Conservation (phyloP, 495 filamentous ascomycete genomes). For the Hypomontagnella submonticulosa region DNA sequence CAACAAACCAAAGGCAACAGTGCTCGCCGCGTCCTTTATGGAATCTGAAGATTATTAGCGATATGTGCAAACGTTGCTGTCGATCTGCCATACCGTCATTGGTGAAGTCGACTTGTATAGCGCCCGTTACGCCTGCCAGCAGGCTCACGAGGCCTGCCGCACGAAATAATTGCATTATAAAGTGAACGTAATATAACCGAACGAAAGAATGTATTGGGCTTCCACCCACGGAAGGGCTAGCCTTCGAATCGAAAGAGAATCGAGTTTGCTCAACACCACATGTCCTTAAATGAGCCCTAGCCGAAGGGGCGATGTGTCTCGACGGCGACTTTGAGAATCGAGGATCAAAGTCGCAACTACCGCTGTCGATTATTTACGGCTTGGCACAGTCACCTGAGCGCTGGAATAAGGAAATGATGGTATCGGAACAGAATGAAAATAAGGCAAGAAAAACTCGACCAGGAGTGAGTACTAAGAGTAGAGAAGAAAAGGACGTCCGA, state of each 20-base stretch:
- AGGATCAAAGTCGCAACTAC: slow-evolving; percentile 1
- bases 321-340: background rate
- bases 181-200: slow-evolving; percentile 25
- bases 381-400: background rate
- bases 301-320: slow-evolving; percentile 1
- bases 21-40: slow-evolving; percentile 56
- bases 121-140: slow-evolving; percentile 41
- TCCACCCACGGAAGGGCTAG: slow-evolving; percentile 30
- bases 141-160: slow-evolving; percentile 38
- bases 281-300: slow-evolving; percentile 24
- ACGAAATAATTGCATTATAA: slow-evolving; percentile 35
- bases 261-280: slow-evolving; percentile 22
- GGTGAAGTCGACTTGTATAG: slow-evolving; percentile 36
- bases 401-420: background rate
- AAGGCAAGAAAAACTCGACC: slow-evolving; percentile 35
- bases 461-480: slow-evolving; percentile 33
- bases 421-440: background rate
- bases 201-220: slow-evolving; percentile 13
- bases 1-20: slow-evolving; percentile 58
- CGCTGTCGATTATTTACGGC: slow-evolving; percentile 2
- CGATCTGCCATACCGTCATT: slow-evolving; percentile 18
- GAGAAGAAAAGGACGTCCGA: slow-evolving; percentile 22
- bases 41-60: slow-evolving; percentile 47
- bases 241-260: slow-evolving; percentile 26
- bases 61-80: background rate